Conservation (phyloP, 352 stramenopile species). For the Phytophthora lateralis region DNA sequence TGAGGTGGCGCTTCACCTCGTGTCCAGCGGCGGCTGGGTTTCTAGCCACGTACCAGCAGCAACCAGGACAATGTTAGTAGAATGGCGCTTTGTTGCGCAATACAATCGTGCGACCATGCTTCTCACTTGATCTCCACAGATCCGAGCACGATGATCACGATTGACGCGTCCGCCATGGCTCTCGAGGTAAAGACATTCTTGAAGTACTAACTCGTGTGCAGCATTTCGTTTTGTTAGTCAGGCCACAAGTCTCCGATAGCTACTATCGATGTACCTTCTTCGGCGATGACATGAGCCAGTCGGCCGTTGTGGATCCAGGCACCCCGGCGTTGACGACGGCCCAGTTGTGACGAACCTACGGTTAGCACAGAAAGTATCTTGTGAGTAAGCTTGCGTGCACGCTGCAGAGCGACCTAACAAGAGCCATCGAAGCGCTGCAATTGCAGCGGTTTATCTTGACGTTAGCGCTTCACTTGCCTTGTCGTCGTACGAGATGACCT, state of each 20-base stretch:
- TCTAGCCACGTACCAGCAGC: conserved; percentile 23
- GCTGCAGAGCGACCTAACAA: not conserved
- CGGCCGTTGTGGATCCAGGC: conserved; percentile 56
- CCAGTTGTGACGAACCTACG: conserved; percentile 80
- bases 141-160: conserved; percentile 80
- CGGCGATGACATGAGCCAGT: conserved; percentile 69
- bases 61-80: conserved; percentile 7
- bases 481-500: conserved; percentile 50
- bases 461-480: conserved; percentile 48
- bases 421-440: not conserved
- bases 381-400: conserved; percentile 4
- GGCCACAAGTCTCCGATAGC: not conserved
- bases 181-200: conserved; percentile 67
- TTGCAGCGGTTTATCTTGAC: not conserved
- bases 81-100: not conserved
- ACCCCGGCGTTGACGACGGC: conserved; percentile 82
- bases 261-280: conserved; percentile 48
- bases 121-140: conserved; percentile 66
- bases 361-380: conserved; percentile 16
- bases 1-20: conserved; percentile 64
- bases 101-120: not conserved
- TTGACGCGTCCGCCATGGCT: conserved; percentile 67
- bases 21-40: conserved; percentile 29
- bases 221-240: conserved; percentile 13
- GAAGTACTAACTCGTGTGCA: conserved; percentile 54